Conservation (phyloP, 2,329 filamentous ascomycete species). For the Chrysoporthe austroafricana region DNA sequence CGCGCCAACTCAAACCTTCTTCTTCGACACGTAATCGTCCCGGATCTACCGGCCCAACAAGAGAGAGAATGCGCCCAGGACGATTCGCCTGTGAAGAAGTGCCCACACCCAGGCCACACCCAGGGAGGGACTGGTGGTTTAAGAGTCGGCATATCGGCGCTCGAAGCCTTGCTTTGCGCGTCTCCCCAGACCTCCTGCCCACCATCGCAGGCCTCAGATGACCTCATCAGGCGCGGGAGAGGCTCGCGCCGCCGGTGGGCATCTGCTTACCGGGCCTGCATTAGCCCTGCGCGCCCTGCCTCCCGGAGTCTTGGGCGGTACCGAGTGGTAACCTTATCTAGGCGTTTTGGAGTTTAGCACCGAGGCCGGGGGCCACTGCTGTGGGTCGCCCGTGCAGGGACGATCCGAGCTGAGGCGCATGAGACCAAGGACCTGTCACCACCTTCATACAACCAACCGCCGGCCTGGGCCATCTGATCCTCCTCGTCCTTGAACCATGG, state of each 20-base stretch:
- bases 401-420: neutral
- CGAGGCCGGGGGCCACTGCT: too few species aligned
- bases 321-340: neutral
- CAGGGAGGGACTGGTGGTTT: too few species aligned
- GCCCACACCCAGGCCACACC: too few species aligned
- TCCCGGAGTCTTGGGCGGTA: neutral
- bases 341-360: neutral
- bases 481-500: neutral
- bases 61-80: too few species aligned
- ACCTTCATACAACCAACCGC: neutral
- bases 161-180: neutral
- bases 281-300: neutral
- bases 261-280: neutral
- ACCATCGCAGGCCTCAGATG: neutral
- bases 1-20: too few species aligned
- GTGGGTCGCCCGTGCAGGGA: neutral
- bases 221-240: neutral
- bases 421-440: neutral
- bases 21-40: too few species aligned
- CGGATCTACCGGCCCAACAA: too few species aligned
- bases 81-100: too few species aligned
- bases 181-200: neutral
- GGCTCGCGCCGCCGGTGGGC: neutral
- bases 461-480: neutral
- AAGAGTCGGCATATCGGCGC: neutral